phyloP scores from a whole-genome alignment of 2,329 filamentous ascomycete genomes.

The Fusarium sp. region DNA sequence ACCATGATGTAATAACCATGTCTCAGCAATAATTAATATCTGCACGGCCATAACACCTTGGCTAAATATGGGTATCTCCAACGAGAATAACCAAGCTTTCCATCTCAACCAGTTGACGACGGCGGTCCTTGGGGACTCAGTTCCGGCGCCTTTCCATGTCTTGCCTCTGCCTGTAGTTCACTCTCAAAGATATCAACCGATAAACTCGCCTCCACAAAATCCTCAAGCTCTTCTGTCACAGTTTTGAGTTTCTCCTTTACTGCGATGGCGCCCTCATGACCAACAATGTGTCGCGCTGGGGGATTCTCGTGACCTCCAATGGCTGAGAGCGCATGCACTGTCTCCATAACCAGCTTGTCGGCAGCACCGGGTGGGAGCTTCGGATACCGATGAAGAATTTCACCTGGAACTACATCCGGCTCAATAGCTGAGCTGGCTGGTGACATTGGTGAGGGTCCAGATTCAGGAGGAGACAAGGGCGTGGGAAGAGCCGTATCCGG shows the following conservation, averaged over 20 bases:
- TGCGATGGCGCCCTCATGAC: slow-evolving; percentile 84
- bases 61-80: not conserved
- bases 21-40: not conserved
- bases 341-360: slow-evolving; percentile 84
- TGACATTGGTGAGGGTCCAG: slow-evolving; percentile 46
- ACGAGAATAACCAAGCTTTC: not conserved
- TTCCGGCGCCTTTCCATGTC: slow-evolving; percentile 52
- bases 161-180: slow-evolving; percentile 65
- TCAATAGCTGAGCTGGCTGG: slow-evolving; percentile 49
- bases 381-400: slow-evolving; percentile 77
- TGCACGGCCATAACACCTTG: not conserved
- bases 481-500: slow-evolving; percentile 69
- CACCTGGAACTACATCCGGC: slow-evolving; percentile 50
- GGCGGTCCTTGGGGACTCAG: slow-evolving; percentile 41
- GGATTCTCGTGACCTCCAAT: slow-evolving; percentile 98
- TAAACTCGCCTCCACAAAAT: slow-evolving; percentile 91
- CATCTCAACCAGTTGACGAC: slow-evolving; percentile 33
- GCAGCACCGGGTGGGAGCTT: slow-evolving; percentile 75
- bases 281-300: slow-evolving; percentile 92
- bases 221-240: slow-evolving; percentile 94
- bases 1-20: not conserved
- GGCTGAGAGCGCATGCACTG: slow-evolving; percentile 88
- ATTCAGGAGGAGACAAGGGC: slow-evolving; percentile 39
- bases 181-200: slow-evolving; percentile 81
- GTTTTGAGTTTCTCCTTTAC: slow-evolving; percentile 98